Conservation (phyloP, 2,329 filamentous ascomycete genomes). For the Ascochyta clinopodiicola region DNA sequence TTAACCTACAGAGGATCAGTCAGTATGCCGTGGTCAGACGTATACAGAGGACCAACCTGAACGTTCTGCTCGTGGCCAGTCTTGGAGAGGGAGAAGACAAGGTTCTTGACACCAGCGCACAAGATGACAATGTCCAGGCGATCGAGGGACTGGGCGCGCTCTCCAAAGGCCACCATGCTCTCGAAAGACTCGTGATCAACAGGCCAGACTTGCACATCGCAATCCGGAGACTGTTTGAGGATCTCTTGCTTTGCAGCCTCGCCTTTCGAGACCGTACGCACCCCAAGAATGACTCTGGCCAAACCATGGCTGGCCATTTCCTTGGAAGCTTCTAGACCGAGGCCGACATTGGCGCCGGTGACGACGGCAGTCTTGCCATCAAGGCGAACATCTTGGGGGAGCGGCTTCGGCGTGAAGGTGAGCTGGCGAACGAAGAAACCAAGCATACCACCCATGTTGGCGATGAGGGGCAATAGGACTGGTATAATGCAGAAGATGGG, state of each 20-base stretch:
- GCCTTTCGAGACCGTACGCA: conserved; percentile 53
- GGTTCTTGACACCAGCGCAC: conserved; percentile 47
- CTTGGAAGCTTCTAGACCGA: conserved; percentile 58
- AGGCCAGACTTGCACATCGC: conserved; percentile 52
- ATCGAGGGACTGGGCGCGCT: conserved; percentile 44
- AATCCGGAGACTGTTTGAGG: conserved; percentile 38
- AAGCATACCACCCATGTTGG: conserved; percentile 20
- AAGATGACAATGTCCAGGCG: conserved; percentile 55
- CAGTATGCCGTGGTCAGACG: too few relatives aligned
- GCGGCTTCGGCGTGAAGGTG: conserved; percentile 22
- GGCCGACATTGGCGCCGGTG: conserved; percentile 58
- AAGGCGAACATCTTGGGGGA: conserved; percentile 26
- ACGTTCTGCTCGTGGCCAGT: conserved; percentile 58
- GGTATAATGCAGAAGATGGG: too few relatives aligned
- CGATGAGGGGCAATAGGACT: too few relatives aligned
- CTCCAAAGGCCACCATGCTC: conserved; percentile 54
- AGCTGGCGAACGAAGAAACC: conserved; percentile 22
- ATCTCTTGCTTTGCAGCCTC: conserved; percentile 51
- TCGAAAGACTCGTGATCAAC: conserved; percentile 57
- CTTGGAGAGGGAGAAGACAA: conserved; percentile 43
- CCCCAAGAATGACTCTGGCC: conserved; percentile 55
- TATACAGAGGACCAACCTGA: conserved; percentile 10
- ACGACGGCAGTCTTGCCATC: conserved; percentile 57
- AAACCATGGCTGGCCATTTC: conserved; percentile 55
- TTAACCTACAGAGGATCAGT: conserved; percentile 6